Evolutionary conservation across 306 rosid genomes (phyloP).

Genomic region (Quercus aquifolioides): DNA sequence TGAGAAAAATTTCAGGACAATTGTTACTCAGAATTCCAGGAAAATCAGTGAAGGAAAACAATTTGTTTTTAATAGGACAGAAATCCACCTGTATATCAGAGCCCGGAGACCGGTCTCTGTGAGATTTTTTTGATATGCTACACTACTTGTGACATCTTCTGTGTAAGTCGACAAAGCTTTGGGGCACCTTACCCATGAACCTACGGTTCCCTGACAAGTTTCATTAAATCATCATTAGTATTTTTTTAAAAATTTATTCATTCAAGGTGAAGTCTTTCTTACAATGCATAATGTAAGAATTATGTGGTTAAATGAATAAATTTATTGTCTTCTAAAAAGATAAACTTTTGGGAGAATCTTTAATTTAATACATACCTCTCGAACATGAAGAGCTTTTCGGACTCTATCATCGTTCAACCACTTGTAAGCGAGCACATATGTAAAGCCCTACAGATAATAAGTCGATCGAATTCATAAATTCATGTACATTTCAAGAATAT

Average conservation of each 20-base stretch:
- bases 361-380: conserved; percentile 4
- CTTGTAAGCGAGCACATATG: background rate
- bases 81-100: conserved; percentile 27
- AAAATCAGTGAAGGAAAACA: background rate
- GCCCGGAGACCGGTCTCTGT: conserved; percentile 27
- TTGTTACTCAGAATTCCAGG: no score
- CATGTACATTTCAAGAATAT: background rate
- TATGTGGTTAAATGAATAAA: no score
- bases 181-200: conserved; percentile 24
- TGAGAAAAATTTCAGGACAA: background rate
- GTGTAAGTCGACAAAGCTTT: background rate
- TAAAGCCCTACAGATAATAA: conserved; percentile 1
- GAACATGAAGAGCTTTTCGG: conserved; percentile 19
- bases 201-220: conserved; percentile 23
- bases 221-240: background rate
- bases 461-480: background rate
- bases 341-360: no score
- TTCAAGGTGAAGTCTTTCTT: background rate
- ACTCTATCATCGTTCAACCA: conserved; percentile 25
- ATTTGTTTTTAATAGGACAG: background rate
- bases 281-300: no score
- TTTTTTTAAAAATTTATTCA: background rate
- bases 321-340: accelerated
- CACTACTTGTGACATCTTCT: conserved; percentile 5
- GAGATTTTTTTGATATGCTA: conserved; percentile 19